Base-by-base conservation (phyloP, 2,329 filamentous ascomycete genomes). In the Claviceps digitariae region DNA sequence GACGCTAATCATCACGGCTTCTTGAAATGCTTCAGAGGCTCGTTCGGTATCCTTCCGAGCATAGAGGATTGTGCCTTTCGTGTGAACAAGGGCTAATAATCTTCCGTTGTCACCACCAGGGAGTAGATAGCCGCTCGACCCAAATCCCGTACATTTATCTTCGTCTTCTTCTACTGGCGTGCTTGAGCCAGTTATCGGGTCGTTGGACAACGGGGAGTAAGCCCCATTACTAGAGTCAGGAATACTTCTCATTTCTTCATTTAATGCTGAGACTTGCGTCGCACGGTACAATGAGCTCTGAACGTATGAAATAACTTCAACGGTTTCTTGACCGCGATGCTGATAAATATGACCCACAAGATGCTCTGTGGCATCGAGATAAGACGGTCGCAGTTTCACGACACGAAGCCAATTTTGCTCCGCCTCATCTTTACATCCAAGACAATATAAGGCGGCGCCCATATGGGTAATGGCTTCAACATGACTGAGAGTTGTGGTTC, bases 51-150 rank as follows among this genome's bases (percentile, higher is more conserved):
- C 85, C 47, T 91, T 91, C 31, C 94, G 72, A 27, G 87, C 83
- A 68, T 98, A 98, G 1, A 97, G 76, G 85, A 97, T 94, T 57
- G 97, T 97, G n/a, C 91, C 93, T 68, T 97, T 98, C 21, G 91
- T 90, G 69, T 98, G 93, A 43, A 97, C 83, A 17, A 98, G 76
- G n/a, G 90, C 87, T 46, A 98, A 77, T 62, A 98, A 89, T 55
- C 93, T 82, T 9, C 91, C 93, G 64, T 96, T 97, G 60, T 98
- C 93, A 45, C 79, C 82, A 2, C 85, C 90, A 5, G 90, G 79
- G 45, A 98, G 83, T 15, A 82, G 79, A 66, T 95, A 97, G 17
- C 90, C 90, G 66, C 66, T 68, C 17, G 66, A 66, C 21, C 65
- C 67, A 57, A 68, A 68, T 1, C 63, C 63, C 15, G 56, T 40